Conservation (phyloP, 345 rosid species). For the Rhodamnia argentea region DNA sequence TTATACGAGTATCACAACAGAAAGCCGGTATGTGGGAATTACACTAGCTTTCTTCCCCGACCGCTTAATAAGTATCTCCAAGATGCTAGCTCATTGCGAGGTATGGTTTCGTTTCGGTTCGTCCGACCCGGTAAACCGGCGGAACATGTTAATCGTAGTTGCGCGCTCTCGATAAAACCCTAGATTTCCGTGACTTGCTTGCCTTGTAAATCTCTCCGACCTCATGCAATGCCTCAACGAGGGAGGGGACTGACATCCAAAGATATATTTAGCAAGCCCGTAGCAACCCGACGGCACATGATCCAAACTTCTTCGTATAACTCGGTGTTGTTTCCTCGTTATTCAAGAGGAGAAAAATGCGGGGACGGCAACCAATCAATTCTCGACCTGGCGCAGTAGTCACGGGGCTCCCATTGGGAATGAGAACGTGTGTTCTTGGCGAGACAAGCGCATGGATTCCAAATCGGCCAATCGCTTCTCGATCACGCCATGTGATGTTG, state of each 20-base stretch:
- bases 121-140: neutral
- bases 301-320: neutral
- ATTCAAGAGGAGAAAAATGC: neutral
- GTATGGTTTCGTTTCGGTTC: neutral
- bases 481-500: neutral
- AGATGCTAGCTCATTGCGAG: neutral
- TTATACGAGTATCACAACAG: neutral
- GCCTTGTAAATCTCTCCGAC: neutral
- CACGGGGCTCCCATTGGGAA: neutral
- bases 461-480: neutral
- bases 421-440: neutral
- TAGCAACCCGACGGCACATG: neutral
- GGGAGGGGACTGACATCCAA: neutral
- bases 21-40: neutral
- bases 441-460: neutral
- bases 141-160: neutral
- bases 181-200: neutral
- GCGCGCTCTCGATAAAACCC: neutral
- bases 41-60: neutral
- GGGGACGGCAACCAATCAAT: neutral
- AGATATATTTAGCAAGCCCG: neutral
- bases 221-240: neutral
- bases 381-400: neutral
- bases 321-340: neutral
- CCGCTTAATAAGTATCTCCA: neutral